These are phyloP conservation scores for Hemerocallis citrina DNA, from an alignment of 106 monocot species.

Conservation along the genomic window DNA sequence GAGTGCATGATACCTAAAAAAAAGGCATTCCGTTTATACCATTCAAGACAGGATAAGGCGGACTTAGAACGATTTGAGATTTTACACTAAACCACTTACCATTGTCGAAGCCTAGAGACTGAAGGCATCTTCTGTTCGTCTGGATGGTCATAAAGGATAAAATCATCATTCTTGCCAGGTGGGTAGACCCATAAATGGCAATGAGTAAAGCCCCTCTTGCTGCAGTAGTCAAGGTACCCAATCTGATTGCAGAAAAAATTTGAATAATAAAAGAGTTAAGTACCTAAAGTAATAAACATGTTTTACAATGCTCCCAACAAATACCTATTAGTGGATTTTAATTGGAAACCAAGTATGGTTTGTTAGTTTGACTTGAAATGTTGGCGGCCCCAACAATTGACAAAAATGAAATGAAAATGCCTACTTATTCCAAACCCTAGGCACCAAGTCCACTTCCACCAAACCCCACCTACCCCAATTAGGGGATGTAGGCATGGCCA, in stretches of 20 bases:
- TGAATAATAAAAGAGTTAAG: no score
- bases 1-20: slow-evolving; percentile 28
- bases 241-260: slow-evolving; percentile 19
- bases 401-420: no score
- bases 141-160: slow-evolving; percentile 40
- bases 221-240: slow-evolving; percentile 58
- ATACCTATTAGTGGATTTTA: no score
- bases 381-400: no score
- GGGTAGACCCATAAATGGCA: slow-evolving; percentile 59
- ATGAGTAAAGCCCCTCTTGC: slow-evolving; percentile 41
- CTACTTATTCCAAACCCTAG: no score
- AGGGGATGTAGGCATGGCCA: no score
- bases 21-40: neutral
- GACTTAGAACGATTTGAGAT: neutral
- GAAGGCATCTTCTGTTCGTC: slow-evolving; percentile 5
- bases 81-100: neutral
- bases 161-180: slow-evolving; percentile 11
- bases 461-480: no score
- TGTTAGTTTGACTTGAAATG: no score
- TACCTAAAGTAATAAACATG: no score
- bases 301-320: no score
- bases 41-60: neutral
- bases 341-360: no score
- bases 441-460: no score
- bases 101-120: slow-evolving; percentile 1